Conservation (phyloP, 495 filamentous ascomycete genomes). For the Podospora didyma region DNA sequence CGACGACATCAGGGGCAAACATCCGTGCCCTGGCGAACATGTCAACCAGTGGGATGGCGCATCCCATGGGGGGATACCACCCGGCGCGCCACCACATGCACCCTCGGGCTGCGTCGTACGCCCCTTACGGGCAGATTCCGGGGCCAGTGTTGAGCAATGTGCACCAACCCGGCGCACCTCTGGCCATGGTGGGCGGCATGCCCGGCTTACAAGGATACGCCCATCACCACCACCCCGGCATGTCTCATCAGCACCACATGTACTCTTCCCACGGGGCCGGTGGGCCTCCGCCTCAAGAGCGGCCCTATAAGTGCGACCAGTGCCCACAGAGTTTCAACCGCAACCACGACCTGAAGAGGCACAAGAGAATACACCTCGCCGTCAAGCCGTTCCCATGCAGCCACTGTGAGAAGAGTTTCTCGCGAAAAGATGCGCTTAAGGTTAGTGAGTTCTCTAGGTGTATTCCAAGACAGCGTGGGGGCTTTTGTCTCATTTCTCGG, state of each 20-base stretch:
- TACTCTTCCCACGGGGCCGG: slow-evolving; percentile 29
- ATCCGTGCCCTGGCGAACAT: slow-evolving; percentile 40
- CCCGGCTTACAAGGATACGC: slow-evolving; percentile 37
- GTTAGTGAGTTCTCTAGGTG: too few relatives aligned
- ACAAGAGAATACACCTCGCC: slow-evolving; percentile 90
- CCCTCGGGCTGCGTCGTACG: slow-evolving; percentile 12
- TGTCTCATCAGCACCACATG: slow-evolving; percentile 31
- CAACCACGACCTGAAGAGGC: slow-evolving; percentile 94
- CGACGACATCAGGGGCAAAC: slow-evolving; percentile 8
- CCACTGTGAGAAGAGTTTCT: slow-evolving; percentile 95
- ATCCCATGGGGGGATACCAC: slow-evolving; percentile 17
- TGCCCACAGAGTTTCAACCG: slow-evolving; percentile 93
- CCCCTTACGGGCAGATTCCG: slow-evolving; percentile 27
- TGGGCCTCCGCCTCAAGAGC: slow-evolving; percentile 46
- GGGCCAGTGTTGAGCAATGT: slow-evolving; percentile 76
- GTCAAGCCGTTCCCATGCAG: slow-evolving; percentile 93
- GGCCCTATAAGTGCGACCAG: slow-evolving; percentile 91
- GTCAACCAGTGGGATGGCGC: slow-evolving; percentile 38
- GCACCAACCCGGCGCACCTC: slow-evolving; percentile 65
- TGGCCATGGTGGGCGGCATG: slow-evolving; percentile 65
- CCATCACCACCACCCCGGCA: slow-evolving; percentile 42
- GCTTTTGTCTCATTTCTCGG: background rate
- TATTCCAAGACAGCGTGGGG: background rate
- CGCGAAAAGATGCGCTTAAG: slow-evolving; percentile 94
- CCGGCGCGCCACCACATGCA: slow-evolving; percentile 27